A percentile compares a stretch with the other conserved stretches of the same genome.
These are phyloP conservation scores for Globisporangium recalcitrans DNA, from an alignment of 352 stramenopile genomes.

Conservation along the genomic window DNA sequence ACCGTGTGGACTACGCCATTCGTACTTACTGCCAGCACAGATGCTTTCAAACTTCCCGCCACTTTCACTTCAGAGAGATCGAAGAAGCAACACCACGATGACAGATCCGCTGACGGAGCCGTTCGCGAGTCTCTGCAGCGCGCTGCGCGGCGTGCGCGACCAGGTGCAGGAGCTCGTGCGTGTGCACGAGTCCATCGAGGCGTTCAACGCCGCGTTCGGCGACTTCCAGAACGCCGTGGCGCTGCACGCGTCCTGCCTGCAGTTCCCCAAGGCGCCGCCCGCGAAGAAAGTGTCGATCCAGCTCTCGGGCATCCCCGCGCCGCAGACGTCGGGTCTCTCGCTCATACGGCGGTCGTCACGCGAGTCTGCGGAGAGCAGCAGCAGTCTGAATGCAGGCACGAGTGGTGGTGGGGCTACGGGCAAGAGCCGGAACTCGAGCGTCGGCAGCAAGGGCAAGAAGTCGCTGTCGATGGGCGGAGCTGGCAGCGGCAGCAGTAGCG, in stretches of 20 bases:
- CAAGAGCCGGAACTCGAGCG: constrained; percentile 10
- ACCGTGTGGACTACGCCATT: too few species aligned
- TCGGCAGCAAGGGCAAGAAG: constrained; percentile 3
- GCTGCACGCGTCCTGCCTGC: constrained; percentile 70
- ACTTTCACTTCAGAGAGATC: not conserved
- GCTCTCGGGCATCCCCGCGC: constrained; percentile 34
- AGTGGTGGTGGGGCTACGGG: not conserved
- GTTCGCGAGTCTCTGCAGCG: constrained; percentile 54
- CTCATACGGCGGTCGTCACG: constrained; percentile 12
- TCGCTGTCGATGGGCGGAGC: constrained; percentile 5
- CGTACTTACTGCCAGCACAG: too few species aligned
- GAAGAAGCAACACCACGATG: constrained; percentile 10
- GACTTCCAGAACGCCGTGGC: constrained; percentile 70
- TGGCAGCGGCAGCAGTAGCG: not conserved
- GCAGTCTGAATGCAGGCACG: constrained; percentile 1
- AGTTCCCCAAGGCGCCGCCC: constrained; percentile 36
- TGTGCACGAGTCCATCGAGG: constrained; percentile 66
- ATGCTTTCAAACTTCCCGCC: not conserved
- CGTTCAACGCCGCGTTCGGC: constrained; percentile 74
- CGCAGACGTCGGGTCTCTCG: constrained; percentile 19
- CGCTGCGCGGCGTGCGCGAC: constrained; percentile 58
- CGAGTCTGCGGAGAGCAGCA: constrained; percentile 17
- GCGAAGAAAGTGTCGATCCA: constrained; percentile 18
- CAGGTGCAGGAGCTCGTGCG: constrained; percentile 58
- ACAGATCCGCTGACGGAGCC: constrained; percentile 38